phyloP scores from a whole-genome alignment of 495 filamentous ascomycete species.

The Hamigera avellanea region DNA sequence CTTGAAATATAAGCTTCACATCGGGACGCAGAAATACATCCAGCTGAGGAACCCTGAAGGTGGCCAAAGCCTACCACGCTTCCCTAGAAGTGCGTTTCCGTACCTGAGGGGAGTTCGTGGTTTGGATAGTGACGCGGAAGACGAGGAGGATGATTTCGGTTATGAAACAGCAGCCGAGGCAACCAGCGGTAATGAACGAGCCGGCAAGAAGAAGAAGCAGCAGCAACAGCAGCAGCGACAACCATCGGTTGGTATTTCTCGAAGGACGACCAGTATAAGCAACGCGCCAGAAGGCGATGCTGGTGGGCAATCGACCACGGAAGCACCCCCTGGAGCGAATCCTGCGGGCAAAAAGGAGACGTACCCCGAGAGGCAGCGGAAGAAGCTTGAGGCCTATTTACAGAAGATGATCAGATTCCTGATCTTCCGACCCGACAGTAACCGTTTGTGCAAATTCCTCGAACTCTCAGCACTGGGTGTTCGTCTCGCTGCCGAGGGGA shows the following conservation, averaged over 20 bases:
- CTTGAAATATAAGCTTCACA: conserved; percentile 76
- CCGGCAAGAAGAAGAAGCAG: conserved; percentile 46
- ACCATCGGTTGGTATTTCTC: conserved; percentile 47
- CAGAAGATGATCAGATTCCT: conserved; percentile 88
- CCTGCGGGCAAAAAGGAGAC: conserved; percentile 35
- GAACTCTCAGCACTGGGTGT: conserved; percentile 92
- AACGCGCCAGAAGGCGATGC: conserved; percentile 31
- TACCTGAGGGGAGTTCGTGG: conserved; percentile 77
- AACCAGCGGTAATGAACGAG: conserved; percentile 45
- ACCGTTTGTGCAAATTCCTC: conserved; percentile 89
- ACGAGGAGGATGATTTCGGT: conserved; percentile 63
- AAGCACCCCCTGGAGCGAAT: conserved; percentile 19
- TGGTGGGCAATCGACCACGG: conserved; percentile 31
- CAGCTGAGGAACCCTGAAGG: conserved; percentile 45
- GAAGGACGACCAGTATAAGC: conserved; percentile 45
- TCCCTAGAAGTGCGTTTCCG: conserved; percentile 84
- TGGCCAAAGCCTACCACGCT: conserved; percentile 59
- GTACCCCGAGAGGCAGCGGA: conserved; percentile 62
- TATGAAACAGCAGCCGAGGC: conserved; percentile 46
- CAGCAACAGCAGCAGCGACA: conserved; percentile 18
- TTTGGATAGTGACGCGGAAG: conserved; percentile 63
- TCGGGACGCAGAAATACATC: conserved; percentile 68
- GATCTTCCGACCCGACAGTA: conserved; percentile 93
- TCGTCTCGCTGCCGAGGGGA: conserved; percentile 87
- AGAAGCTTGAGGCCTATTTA: conserved; percentile 83